Evolutionary conservation across 2,329 filamentous ascomycete genomes (phyloP), one percentile per base, ranked within the genome.

Genomic region (Lecanosticta acicola): DNA sequence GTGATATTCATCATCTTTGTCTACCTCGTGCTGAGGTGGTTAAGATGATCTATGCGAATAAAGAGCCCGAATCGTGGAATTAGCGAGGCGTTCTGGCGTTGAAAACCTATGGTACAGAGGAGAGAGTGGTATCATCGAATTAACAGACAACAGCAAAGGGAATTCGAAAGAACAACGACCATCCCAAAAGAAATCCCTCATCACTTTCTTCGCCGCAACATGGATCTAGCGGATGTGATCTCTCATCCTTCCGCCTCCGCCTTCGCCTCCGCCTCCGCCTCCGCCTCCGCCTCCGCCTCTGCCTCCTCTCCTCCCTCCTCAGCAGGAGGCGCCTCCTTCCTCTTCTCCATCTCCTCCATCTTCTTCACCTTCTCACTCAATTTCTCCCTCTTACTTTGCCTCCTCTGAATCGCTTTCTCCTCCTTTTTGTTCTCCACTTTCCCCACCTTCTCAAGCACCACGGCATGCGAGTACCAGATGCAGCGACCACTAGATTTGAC

Each of bases 1-100:
- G 68, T 94, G 3, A 68, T 93, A 29, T 98, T 98, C 67, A 86
- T 97, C 60, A 63, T 79, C 32, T 98, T 98, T 65, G 95, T 91
- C 68, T 97, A 88, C 81, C 70, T 93, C 54, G 89, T 94, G 45
- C 65, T 98, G 63, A 85, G 90, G 68, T 97, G 80, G 64, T 67
- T 98, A 68, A 74, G 87, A 64, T 91, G 68, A 75, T 16, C 9
- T 19, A 14, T 8, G 8, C 5, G 33, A 35, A 17, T n/a, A 7
- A 35, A n/a, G 33, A 35, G 33, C 5, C 33, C 5, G 13, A n/a
- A n/a, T 14, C n/a, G 11, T n/a, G 33, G 8, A n/a, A 18, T 37
- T 37, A 37, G 35, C 35, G 18, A 19, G 35, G 35, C 35, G 35
- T 37, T 29, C 7, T 29, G 24, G 24, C 11, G 24, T 29, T 29